Base-by-base conservation (phyloP, 1,284 basidiomycete genomes). In the Mycena citricolor region DNA sequence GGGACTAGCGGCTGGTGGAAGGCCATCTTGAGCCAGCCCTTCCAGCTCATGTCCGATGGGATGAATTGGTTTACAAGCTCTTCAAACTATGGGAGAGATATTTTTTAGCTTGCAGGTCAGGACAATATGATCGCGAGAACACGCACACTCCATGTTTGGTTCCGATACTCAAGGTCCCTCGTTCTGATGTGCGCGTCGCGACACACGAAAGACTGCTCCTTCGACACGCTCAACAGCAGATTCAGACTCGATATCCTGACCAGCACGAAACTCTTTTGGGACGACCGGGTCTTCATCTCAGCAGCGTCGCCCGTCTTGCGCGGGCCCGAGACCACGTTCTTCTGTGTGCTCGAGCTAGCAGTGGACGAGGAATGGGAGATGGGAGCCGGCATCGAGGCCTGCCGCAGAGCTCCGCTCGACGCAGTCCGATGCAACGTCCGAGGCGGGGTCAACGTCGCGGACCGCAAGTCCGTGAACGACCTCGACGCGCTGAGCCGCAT, bases 111-210 rank as follows among this genome's bases (percentile, higher is more conserved):
- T n/a, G n/a, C 3, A 45, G 32, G 39, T 36, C 39, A 26, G 20
- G 10, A 16, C 20, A 38, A 39, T 38, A 30, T 25, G n/a, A 17
- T 21, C 31, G 39, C 37, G 28, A 24, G 20, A 13, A 13, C 16
- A 61, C 85, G 55, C 63, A 89, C 86, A 64, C 86, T 90, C 80
- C 83, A 92, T 1, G 91, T 93, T 63, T 90, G 84, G 61, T 94
- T 92, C 52, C 81, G 78, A 64, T 92, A 94, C 57, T 87, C 83
- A 36, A 97, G 65, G 44, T 82, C 79, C 40, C 83, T 73, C 8
- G 85, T 88, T 47, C 76, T 76, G 58, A 88, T 86, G 21, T 76
- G 77, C 13, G 84, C 86, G 52, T 88, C 83, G 25, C 77, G 79
- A 50, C 80, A 86, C 47, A 84, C 78, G 54, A 87, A 85, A 0